Percentiles rank a stretch among this genome's conserved stretches.
These are phyloP conservation scores for Starmerella apis DNA, from an alignment of 805 yeast genomes.

Conservation along the genomic window DNA sequence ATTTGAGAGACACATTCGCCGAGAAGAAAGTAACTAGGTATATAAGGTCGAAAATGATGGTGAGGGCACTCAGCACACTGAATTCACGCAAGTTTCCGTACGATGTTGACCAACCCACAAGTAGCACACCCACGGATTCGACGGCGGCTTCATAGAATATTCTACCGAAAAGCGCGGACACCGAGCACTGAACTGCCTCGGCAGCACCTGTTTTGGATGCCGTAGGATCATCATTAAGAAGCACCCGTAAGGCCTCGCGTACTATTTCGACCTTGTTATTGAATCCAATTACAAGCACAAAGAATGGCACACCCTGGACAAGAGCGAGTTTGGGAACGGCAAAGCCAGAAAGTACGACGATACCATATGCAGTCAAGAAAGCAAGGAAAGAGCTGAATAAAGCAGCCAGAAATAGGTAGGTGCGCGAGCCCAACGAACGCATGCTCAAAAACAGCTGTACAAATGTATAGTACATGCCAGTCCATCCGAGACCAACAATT, in stretches of 20 bases:
- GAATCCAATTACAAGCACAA: constrained; percentile 86
- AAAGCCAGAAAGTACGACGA: constrained; percentile 46
- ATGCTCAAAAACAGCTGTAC: constrained; percentile 64
- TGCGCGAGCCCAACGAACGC: constrained; percentile 67
- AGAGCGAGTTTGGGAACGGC: constrained; percentile 62
- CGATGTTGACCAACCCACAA: constrained; percentile 41
- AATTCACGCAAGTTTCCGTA: constrained; percentile 70
- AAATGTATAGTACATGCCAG: constrained; percentile 80
- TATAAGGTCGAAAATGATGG: constrained; percentile 59
- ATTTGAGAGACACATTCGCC: constrained; percentile 73
- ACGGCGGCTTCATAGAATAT: constrained; percentile 66
- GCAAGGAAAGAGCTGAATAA: constrained; percentile 72
- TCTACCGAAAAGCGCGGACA: constrained; percentile 30
- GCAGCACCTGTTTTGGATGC: constrained; percentile 32
- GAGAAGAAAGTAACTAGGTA: constrained; percentile 72
- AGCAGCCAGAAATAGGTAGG: constrained; percentile 78
- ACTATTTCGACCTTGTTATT: constrained; percentile 73
- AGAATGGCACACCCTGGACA: constrained; percentile 86
- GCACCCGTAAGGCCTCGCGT: constrained; percentile 28
- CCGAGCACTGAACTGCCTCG: constrained; percentile 37
- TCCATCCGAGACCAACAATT: constrained; percentile 66
- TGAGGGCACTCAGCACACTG: constrained; percentile 60
- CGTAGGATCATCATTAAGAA: constrained; percentile 22
- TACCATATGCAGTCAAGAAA: constrained; percentile 63
- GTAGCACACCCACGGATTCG: constrained; percentile 57